Evolutionary conservation across 345 rosid genomes (phyloP).

Genomic region (Linum tenue): DNA sequence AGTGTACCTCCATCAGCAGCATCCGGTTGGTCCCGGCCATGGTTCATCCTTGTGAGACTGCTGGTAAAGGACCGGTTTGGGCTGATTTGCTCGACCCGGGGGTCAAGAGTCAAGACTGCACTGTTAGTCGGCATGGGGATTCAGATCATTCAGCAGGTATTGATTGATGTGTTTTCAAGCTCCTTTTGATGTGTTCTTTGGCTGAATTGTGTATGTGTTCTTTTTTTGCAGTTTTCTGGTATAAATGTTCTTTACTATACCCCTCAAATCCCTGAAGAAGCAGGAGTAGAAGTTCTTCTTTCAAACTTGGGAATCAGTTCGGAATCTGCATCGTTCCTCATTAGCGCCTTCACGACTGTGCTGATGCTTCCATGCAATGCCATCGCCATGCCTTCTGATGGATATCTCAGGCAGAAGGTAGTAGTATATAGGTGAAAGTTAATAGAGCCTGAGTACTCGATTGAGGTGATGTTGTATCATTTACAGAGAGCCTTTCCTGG

Average conservation of each 20-base stretch:
- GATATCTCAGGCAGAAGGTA: conserved; percentile 92
- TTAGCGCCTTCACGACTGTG: conserved; percentile 73
- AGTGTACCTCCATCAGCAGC: conserved; percentile 2
- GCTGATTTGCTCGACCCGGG: conserved; percentile 1
- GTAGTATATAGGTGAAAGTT: not conserved
- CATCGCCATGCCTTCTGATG: conserved; percentile 88
- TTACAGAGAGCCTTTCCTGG: too few relatives aligned
- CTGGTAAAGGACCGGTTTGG: conserved; percentile 1
- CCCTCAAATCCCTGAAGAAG: conserved; percentile 91
- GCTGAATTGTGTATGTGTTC: not conserved
- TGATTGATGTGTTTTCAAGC: not conserved
- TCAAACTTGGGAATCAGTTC: conserved; percentile 61
- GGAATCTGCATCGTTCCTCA: conserved; percentile 80
- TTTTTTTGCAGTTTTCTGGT: conserved; percentile 63
- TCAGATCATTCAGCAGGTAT: conserved; percentile 2
- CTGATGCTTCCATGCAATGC: conserved; percentile 93
- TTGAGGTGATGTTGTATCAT: too few relatives aligned
- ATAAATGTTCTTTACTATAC: conserved; percentile 94
- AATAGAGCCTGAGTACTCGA: too few relatives aligned
- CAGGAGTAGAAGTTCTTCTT: conserved; percentile 87
- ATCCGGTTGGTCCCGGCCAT: conserved; percentile 3
- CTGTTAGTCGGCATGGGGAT: conserved; percentile 1
- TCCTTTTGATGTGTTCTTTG: not conserved
- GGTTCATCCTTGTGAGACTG: conserved; percentile 3
- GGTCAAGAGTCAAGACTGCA: conserved; percentile 1